Evolutionary conservation across 441 rosid species (phyloP).

Genomic region (Macaranga tanarius): DNA sequence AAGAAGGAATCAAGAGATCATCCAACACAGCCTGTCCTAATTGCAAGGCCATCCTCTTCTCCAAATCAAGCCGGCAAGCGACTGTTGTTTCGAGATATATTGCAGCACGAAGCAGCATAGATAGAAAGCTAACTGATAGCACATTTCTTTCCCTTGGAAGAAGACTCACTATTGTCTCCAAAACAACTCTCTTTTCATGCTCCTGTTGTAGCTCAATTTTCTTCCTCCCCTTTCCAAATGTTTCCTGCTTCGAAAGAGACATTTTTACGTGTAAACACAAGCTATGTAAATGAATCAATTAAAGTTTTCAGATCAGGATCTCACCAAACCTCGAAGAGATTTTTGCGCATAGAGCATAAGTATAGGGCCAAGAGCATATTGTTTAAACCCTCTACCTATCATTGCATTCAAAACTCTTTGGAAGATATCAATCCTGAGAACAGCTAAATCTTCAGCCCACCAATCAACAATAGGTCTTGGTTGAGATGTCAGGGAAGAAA

Average conservation of each 20-base stretch:
- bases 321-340: slow-evolving; percentile 93
- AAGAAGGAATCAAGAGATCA: slow-evolving; percentile 78
- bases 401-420: slow-evolving; percentile 73
- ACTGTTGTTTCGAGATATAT: slow-evolving; percentile 61
- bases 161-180: slow-evolving; percentile 70
- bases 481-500: slow-evolving; percentile 34
- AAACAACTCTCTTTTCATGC: slow-evolving; percentile 75
- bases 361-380: slow-evolving; percentile 62
- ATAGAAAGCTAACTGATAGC: slow-evolving; percentile 67
- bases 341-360: slow-evolving; percentile 92
- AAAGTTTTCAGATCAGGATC: slow-evolving; percentile 35
- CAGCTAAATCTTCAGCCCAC: slow-evolving; percentile 95
- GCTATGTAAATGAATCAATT: slow-evolving; percentile 11
- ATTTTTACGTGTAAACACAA: neutral
- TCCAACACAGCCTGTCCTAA: slow-evolving; percentile 86
- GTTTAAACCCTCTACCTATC: slow-evolving; percentile 74
- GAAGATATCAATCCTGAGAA: slow-evolving; percentile 66
- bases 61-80: slow-evolving; percentile 87
- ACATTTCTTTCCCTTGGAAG: slow-evolving; percentile 78
- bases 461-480: slow-evolving; percentile 86
- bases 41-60: slow-evolving; percentile 82
- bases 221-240: slow-evolving; percentile 72
- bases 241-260: slow-evolving; percentile 53
- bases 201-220: slow-evolving; percentile 71
- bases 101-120: slow-evolving; percentile 85